These are phyloP conservation scores for Apium graveolens DNA, from an alignment of 129 eudicot genomes.

Conservation along the genomic window DNA sequence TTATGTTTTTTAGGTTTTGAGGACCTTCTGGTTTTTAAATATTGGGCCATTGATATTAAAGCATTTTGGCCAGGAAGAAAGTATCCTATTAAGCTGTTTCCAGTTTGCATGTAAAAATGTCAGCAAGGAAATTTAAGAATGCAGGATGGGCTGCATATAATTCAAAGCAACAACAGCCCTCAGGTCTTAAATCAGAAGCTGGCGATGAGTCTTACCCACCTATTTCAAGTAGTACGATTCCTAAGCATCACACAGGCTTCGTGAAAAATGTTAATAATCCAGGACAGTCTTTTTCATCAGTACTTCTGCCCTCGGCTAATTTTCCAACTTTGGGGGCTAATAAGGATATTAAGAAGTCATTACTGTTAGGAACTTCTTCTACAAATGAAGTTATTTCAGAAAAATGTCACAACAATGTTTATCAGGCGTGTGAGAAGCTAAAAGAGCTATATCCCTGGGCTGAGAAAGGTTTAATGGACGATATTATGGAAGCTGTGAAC, in stretches of 20 bases:
- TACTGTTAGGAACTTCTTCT: slow-evolving; percentile 16
- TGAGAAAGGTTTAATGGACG: slow-evolving; percentile 53
- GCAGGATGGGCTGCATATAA: slow-evolving; percentile 93
- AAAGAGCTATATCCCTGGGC: slow-evolving; percentile 67
- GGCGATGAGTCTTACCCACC: slow-evolving; percentile 54
- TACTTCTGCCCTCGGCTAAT: slow-evolving; percentile 28
- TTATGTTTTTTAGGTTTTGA: neutral
- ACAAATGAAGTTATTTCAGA: slow-evolving; percentile 6
- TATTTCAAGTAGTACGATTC: slow-evolving; percentile 27
- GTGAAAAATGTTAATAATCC: slow-evolving; percentile 17
- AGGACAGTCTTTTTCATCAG: slow-evolving; percentile 54
- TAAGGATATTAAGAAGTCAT: neutral
- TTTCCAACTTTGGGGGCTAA: slow-evolving; percentile 20
- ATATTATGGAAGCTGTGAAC: slow-evolving; percentile 62
- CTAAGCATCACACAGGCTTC: slow-evolving; percentile 14
- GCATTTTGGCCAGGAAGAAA: neutral
- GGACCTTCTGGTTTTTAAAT: neutral
- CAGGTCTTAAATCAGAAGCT: slow-evolving; percentile 18
- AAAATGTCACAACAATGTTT: neutral
- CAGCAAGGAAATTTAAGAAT: slow-evolving; percentile 37
- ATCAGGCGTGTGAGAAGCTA: slow-evolving; percentile 32
- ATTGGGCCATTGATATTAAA: neutral
- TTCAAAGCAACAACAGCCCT: slow-evolving; percentile 42
- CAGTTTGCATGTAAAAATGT: slow-evolving; percentile 31
- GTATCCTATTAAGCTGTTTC: neutral